Evolutionary conservation across 257 asterid species (phyloP).

Genomic region (Henckelia pumila): DNA sequence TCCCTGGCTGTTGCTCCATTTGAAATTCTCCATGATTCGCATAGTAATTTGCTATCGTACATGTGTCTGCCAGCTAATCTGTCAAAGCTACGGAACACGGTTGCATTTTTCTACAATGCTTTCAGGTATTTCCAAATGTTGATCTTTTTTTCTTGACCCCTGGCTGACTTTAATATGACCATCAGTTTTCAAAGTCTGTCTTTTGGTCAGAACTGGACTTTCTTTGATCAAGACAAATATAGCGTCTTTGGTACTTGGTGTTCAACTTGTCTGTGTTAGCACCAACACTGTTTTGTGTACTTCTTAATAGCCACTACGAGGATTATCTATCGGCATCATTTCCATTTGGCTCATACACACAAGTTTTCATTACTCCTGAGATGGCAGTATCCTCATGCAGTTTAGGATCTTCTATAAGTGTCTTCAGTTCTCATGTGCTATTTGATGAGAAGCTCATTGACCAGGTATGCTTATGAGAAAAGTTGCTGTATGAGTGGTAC

Average conservation of each 20-base stretch:
- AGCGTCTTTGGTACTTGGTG: conserved; percentile 17
- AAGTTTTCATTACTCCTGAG: conserved; percentile 86
- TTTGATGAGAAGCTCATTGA: conserved; percentile 89
- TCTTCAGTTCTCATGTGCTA: conserved; percentile 87
- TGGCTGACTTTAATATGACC: conserved; percentile 15
- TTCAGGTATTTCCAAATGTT: conserved; percentile 58
- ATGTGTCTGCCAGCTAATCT: conserved; percentile 68
- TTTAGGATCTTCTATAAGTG: conserved; percentile 81
- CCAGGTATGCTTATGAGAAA: conserved; percentile 58
- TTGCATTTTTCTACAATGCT: conserved; percentile 77
- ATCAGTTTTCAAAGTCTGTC: conserved; percentile 12
- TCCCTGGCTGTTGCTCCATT: conserved; percentile 89
- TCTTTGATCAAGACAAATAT: conserved; percentile 9
- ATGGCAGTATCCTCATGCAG: conserved; percentile 81
- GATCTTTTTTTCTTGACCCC: conserved; percentile 22
- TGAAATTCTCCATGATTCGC: conserved; percentile 82
- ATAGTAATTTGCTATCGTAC: conserved; percentile 64
- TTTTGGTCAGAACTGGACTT: conserved; percentile 23
- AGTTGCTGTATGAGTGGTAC: conserved; percentile 13
- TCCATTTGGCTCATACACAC: conserved; percentile 95
- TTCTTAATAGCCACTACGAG: conserved; percentile 75
- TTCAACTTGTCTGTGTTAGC: conserved; percentile 19
- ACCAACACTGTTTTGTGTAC: conserved; percentile 24
- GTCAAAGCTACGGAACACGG: conserved; percentile 78
- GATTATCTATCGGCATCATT: conserved; percentile 81